Percentiles rank a stretch among this genome's conserved stretches.
Conservation (phyloP, 306 rosid species). For the Calophaca sinica region DNA sequence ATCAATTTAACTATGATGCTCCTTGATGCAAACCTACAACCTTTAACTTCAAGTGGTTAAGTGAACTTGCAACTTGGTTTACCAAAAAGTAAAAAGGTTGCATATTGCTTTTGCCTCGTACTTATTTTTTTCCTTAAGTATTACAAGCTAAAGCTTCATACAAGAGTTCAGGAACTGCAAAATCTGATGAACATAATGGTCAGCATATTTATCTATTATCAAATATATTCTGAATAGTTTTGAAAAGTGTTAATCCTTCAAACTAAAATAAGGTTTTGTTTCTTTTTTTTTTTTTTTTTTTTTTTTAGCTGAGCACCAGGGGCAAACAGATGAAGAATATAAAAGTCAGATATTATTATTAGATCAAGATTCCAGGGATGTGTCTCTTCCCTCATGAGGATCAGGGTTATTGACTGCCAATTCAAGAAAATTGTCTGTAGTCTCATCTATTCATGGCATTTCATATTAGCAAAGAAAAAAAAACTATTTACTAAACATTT, state of each 20-base stretch:
- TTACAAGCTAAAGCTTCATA: neutral
- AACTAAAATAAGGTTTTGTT: neutral
- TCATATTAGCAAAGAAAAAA: slow-evolving; percentile 15
- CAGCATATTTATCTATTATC: neutral
- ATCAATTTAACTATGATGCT: neutral
- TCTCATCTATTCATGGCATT: slow-evolving; percentile 5
- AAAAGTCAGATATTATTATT: slow-evolving; percentile 17
- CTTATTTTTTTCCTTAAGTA: neutral
- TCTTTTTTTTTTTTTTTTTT: neutral
- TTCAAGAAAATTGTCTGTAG: too few relatives aligned
- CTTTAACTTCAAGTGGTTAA: slow-evolving; percentile 9
- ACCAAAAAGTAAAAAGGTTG: neutral
- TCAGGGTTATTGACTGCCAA: too few relatives aligned
- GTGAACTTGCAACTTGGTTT: neutral
- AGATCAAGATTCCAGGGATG: slow-evolving; percentile 4
- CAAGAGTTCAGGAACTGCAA: slow-evolving; percentile 5
- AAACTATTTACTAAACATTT: neutral
- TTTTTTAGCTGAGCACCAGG: too few relatives aligned
- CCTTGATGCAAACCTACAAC: neutral
- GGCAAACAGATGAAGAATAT: neutral
- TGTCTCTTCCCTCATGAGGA: too few relatives aligned
- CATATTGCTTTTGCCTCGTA: neutral
- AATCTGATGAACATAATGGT: neutral
- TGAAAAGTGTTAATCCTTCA: slow-evolving; percentile 23
- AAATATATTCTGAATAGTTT: neutral